A percentile compares a stretch with the other conserved stretches of the same genome.
phyloP scores from a whole-genome alignment of 176 grass and related monocot genomes.

The Avena atlantica region DNA sequence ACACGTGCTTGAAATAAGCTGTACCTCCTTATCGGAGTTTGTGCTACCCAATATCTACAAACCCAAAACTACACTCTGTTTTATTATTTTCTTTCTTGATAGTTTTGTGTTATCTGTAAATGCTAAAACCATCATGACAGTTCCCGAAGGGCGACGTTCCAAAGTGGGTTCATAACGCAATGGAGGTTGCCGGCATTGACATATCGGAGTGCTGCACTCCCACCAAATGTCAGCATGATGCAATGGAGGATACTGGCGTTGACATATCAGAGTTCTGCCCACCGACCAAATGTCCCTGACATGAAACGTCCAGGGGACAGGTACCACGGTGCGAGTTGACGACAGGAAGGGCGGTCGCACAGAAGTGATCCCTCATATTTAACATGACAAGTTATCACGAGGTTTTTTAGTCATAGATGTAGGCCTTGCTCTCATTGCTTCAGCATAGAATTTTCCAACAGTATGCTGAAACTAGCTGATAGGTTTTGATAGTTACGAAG shows the following conservation, averaged over 20 bases:
- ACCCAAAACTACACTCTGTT: neutral
- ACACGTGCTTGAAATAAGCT: conserved; percentile 9
- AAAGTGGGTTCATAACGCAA: conserved; percentile 89
- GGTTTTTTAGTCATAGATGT: conserved; percentile 24
- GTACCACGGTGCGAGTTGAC: neutral
- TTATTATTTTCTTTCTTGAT: neutral
- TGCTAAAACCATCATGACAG: conserved; percentile 43
- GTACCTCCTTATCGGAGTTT: neutral
- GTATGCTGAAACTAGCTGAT: conserved; percentile 49
- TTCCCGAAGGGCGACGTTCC: conserved; percentile 90
- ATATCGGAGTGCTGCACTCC: conserved; percentile 75
- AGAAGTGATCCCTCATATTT: conserved; percentile 6
- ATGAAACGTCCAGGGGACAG: neutral
- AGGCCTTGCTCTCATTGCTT: conserved; percentile 30
- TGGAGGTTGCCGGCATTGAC: conserved; percentile 94
- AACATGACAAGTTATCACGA: conserved; percentile 22
- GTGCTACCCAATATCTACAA: neutral
- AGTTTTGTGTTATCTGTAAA: neutral
- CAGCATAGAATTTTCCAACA: conserved; percentile 59
- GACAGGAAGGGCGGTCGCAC: neutral
- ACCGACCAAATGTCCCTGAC: conserved; percentile 41
- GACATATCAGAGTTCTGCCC: conserved; percentile 72
- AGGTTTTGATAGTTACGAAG: conserved; percentile 10
- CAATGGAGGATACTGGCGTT: conserved; percentile 79
- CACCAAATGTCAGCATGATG: conserved; percentile 54